These are phyloP conservation scores for Clarireedia paspali DNA, from an alignment of 2,329 filamentous ascomycete species.

Conservation along the genomic window DNA sequence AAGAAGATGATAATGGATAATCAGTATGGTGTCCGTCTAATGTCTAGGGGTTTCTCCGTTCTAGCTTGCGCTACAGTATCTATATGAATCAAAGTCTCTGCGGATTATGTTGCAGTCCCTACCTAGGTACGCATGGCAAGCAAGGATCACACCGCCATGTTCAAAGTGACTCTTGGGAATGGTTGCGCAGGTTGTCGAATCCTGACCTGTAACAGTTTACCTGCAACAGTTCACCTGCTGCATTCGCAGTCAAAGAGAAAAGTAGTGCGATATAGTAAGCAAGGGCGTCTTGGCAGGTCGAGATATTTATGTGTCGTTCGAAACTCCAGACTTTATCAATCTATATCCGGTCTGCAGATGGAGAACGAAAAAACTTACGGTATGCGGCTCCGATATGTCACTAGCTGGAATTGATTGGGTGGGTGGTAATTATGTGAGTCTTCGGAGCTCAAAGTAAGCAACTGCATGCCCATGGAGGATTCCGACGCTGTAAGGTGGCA, in stretches of 20 bases:
- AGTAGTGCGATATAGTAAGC: background rate
- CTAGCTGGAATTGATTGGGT: background rate
- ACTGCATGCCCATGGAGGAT: background rate
- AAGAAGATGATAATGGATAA: background rate
- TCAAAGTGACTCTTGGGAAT: background rate
- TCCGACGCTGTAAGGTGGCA: background rate
- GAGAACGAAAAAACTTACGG: background rate
- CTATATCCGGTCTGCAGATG: too few species aligned
- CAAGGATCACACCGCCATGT: background rate
- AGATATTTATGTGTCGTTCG: background rate
- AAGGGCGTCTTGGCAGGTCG: background rate
- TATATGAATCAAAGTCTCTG: background rate
- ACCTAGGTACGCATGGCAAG: background rate
- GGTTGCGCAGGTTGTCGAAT: too few species aligned
- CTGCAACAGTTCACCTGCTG: background rate
- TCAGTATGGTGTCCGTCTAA: too few species aligned
- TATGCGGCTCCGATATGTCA: conserved; percentile 1
- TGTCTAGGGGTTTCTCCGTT: background rate
- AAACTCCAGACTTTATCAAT: background rate
- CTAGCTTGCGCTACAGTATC: background rate
- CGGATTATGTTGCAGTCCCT: background rate
- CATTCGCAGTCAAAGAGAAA: background rate
- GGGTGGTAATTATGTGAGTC: background rate
- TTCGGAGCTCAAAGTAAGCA: conserved; percentile 1
- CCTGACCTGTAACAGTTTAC: too few species aligned